Evolutionary conservation across 2,329 filamentous ascomycete genomes (phyloP).

Genomic region (Taxawa tesnikishii): DNA sequence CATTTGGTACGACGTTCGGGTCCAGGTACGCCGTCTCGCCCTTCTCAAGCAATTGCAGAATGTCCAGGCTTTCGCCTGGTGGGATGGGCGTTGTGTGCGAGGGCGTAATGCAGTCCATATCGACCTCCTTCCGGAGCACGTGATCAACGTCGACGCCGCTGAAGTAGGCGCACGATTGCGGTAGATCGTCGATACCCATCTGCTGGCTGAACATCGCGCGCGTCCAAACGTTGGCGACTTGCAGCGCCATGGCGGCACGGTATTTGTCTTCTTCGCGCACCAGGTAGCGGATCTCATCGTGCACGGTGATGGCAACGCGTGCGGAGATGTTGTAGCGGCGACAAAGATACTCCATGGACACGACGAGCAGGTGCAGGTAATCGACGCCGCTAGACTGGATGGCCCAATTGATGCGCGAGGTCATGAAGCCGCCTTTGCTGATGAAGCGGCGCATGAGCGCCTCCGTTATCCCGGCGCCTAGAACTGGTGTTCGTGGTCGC

Average conservation of each 20-base stretch:
- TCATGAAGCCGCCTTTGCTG: constrained; percentile 83
- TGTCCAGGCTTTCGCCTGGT: constrained; percentile 78
- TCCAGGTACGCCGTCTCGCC: constrained; percentile 59
- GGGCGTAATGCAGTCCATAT: constrained; percentile 94
- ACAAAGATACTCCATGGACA: constrained; percentile 87
- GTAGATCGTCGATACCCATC: constrained; percentile 88
- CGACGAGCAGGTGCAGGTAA: constrained; percentile 86
- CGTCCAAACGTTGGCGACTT: constrained; percentile 93
- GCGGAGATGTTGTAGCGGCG: constrained; percentile 75
- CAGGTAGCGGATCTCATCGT: constrained; percentile 94
- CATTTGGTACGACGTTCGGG: constrained; percentile 43
- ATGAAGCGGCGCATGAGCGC: constrained; percentile 82
- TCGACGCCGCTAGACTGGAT: constrained; percentile 97
- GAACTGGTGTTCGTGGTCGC: constrained; percentile 74
- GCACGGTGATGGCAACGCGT: constrained; percentile 83
- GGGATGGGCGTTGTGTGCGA: constrained; percentile 68
- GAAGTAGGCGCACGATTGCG: constrained; percentile 90
- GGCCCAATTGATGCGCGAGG: constrained; percentile 96
- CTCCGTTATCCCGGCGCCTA: constrained; percentile 92
- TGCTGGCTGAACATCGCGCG: constrained; percentile 95
- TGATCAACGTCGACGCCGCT: constrained; percentile 91
- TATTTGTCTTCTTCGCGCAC: constrained; percentile 80
- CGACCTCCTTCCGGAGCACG: constrained; percentile 92
- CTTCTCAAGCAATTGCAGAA: constrained; percentile 62
- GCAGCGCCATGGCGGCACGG: constrained; percentile 78